These are phyloP conservation scores for Lanzia echinophila DNA, from an alignment of 2,329 filamentous ascomycete genomes.

Conservation along the genomic window DNA sequence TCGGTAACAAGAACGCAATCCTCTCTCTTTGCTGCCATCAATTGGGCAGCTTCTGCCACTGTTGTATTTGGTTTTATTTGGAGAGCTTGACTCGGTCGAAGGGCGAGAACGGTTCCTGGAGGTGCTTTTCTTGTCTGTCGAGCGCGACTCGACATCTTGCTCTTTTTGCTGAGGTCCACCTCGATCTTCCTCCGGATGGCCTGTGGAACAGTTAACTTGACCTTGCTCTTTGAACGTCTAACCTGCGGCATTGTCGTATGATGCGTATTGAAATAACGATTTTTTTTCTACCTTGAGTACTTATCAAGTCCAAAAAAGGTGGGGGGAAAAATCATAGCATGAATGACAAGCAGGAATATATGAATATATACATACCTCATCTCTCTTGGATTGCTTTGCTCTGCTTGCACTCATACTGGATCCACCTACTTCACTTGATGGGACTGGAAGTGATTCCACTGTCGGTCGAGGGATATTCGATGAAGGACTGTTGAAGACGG, in stretches of 20 bases:
- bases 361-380: constrained; percentile 67
- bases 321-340: not conserved
- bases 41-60: constrained; percentile 90
- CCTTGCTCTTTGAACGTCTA: constrained; percentile 4
- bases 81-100: constrained; percentile 90
- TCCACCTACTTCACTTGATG: constrained; percentile 44
- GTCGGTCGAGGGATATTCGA: constrained; percentile 70
- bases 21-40: constrained; percentile 98
- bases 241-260: constrained; percentile 8
- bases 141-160: constrained; percentile 68
- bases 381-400: constrained; percentile 93
- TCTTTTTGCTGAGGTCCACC: constrained; percentile 97
- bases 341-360: not conserved
- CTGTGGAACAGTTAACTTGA: constrained; percentile 40
- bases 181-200: constrained; percentile 96
- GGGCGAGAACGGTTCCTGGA: constrained; percentile 87
- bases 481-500: constrained; percentile 50
- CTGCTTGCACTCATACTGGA: constrained; percentile 86
- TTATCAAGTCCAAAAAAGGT: not conserved
- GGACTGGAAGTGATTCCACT: constrained; percentile 34
- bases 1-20: constrained; percentile 97
- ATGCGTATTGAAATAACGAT: not conserved
- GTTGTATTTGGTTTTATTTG: constrained; percentile 96
- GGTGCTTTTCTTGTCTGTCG: constrained; percentile 88
- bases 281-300: no score